These are phyloP conservation scores for Ramichloridium luteum DNA, from an alignment of 2,329 filamentous ascomycete species.

Conservation along the genomic window DNA sequence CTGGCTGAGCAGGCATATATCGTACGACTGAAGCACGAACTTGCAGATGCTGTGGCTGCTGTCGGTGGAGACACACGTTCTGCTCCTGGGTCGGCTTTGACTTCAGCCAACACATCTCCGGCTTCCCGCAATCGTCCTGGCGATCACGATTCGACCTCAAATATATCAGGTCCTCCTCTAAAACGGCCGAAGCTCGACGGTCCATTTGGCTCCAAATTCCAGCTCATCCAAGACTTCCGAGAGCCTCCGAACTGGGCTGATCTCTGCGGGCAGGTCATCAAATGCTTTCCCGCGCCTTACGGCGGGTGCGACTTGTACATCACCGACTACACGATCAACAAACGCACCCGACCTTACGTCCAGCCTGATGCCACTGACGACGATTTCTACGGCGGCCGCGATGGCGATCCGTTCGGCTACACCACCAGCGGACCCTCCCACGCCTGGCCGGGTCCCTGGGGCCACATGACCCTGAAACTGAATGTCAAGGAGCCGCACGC, in stretches of 20 bases:
- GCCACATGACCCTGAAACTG: conserved; percentile 58
- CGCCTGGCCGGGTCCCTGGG: conserved; percentile 63
- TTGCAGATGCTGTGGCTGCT: conserved; percentile 3
- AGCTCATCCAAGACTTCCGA: conserved; percentile 50
- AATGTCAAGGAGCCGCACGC: conserved; percentile 60
- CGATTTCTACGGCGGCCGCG: conserved; percentile 7
- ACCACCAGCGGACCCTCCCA: conserved; percentile 22
- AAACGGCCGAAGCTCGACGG: conserved; percentile 6
- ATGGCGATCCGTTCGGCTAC: conserved; percentile 22
- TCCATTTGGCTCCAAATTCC: conserved; percentile 39
- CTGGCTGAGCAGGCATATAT: conserved; percentile 24
- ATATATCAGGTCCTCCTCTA: conserved; percentile 3
- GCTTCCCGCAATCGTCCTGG: too few relatives aligned
- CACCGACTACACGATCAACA: conserved; percentile 71
- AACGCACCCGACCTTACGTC: conserved; percentile 45
- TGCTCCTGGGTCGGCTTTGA: not conserved
- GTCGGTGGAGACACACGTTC: not conserved
- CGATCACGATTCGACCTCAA: not conserved
- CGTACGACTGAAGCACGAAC: conserved; percentile 19
- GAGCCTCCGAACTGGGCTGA: conserved; percentile 48
- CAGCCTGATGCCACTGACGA: conserved; percentile 25
- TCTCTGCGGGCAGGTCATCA: conserved; percentile 59
- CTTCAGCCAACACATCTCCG: not conserved
- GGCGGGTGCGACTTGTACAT: conserved; percentile 53
- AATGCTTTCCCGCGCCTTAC: conserved; percentile 32